A percentile compares a stretch with the other conserved stretches of the same genome.
Evolutionary conservation across 1,139 yeast species (phyloP).

Genomic region (Kodamaea ohmeri): DNA sequence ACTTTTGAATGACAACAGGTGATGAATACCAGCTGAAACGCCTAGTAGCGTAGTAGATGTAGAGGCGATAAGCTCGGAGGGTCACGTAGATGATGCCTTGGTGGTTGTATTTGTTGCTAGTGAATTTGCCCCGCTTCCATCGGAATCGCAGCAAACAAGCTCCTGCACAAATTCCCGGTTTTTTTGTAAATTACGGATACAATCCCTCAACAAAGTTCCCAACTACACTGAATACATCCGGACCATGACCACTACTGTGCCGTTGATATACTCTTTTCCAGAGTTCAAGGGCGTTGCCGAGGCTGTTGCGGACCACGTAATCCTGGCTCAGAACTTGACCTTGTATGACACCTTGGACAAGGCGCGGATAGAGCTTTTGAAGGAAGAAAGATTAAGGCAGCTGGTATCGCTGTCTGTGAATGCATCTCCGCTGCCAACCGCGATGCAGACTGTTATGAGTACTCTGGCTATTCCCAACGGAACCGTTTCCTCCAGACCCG

Average conservation of each 20-base stretch:
- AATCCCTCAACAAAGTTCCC: conserved; percentile 2
- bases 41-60: too few relatives aligned
- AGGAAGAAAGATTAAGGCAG: conserved; percentile 19
- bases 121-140: background rate
- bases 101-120: too few relatives aligned
- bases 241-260: conserved; percentile 85
- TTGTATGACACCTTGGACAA: conserved; percentile 50
- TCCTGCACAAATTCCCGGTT: conserved; percentile 5
- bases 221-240: background rate
- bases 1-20: too few relatives aligned
- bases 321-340: conserved; percentile 74
- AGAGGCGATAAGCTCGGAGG: too few relatives aligned
- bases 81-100: too few relatives aligned
- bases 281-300: conserved; percentile 89
- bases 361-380: conserved; percentile 30
- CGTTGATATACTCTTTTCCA: conserved; percentile 86
- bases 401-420: conserved; percentile 11
- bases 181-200: conserved; percentile 5
- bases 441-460: conserved; percentile 6
- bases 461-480: conserved; percentile 5
- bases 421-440: conserved; percentile 8
- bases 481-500: background rate
- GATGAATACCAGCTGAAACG: too few relatives aligned
- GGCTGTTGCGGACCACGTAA: conserved; percentile 88
- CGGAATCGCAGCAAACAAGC: background rate